Base-by-base conservation (phyloP, 768 basidiomycete genomes). In the Tephrocybe sp. region DNA sequence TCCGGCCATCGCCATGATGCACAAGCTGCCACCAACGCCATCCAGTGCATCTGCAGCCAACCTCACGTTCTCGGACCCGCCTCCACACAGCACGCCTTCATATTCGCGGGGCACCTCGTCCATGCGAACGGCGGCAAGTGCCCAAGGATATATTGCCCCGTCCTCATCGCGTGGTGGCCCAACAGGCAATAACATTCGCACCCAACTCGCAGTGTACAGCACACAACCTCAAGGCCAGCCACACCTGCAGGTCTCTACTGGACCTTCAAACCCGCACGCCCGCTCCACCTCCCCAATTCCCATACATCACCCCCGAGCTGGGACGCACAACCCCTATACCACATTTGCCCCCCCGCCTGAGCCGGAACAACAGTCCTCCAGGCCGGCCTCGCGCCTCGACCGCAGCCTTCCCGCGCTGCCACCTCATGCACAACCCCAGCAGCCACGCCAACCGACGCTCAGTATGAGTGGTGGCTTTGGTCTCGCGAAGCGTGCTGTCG, bases 401-500 rank as follows among this genome's bases (percentile, higher is more conserved):
- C 61, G 61, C 26, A 59, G 38, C 33, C 55, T 60, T 8, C 60
- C 64, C 7, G 47, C 61, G n/a, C 51, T 58, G 15, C 58, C 60
- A 17, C 53, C 47, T n/a, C 48, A 38, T 15, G 36, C 18, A 12
- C 38, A 39, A 3, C 18, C 38, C 5, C 38, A 39, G n/a, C 38
- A 59, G 23, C 69, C 78, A 54, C 64, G 85, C 18, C 85, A 83
- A 60, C 83, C 85, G n/a, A 79, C 88, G 15, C 77, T 90, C 55
- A 89, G 87, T 59, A 83, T 90, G 72, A 80, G 85, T 2, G 77
- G 75, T 33, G 77, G 83, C 36, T 75, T 88, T 42, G 88, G 87
- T 8, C 74, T 88, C 8, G 89, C 88, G 9, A 85, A 84, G 61
- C 79, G 85, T 50, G 88, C 90, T 3, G 87, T 88, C 3, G 88